These are phyloP conservation scores for Teratosphaeriaceae sp. DNA, from an alignment of 2,329 filamentous ascomycete genomes.

Conservation along the genomic window DNA sequence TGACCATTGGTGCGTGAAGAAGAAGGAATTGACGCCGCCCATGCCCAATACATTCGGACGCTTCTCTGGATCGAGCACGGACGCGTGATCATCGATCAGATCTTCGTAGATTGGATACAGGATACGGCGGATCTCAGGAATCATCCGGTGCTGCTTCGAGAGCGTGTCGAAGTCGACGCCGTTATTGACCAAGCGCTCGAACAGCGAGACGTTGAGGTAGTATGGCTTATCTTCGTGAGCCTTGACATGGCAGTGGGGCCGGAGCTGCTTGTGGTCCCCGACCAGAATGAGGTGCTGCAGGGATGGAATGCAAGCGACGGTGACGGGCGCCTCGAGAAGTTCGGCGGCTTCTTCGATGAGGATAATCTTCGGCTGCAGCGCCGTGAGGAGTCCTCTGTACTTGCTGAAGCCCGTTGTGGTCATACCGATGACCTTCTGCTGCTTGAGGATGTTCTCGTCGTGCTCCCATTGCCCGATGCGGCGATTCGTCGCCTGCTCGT, in stretches of 20 bases:
- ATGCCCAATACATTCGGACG: slow-evolving; percentile 55
- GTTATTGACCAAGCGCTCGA: slow-evolving; percentile 53
- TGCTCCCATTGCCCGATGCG: slow-evolving; percentile 54
- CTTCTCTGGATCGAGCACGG: slow-evolving; percentile 40
- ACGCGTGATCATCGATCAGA: slow-evolving; percentile 51
- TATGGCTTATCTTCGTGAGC: slow-evolving; percentile 51
- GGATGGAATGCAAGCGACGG: slow-evolving; percentile 53
- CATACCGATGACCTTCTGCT: slow-evolving; percentile 55
- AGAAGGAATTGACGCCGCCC: slow-evolving; percentile 53
- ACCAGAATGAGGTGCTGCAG: slow-evolving; percentile 58
- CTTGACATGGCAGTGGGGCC: slow-evolving; percentile 56
- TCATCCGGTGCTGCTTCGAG: slow-evolving; percentile 64
- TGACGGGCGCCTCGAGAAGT: slow-evolving; percentile 56
- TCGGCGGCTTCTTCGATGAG: slow-evolving; percentile 59
- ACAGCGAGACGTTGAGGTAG: slow-evolving; percentile 53
- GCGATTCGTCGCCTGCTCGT: slow-evolving; percentile 44
- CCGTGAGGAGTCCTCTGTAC: slow-evolving; percentile 63
- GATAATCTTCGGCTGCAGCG: slow-evolving; percentile 56
- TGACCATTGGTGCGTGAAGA: slow-evolving; percentile 58
- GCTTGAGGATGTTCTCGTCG: slow-evolving; percentile 55
- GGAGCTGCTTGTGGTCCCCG: slow-evolving; percentile 57
- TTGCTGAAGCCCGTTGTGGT: slow-evolving; percentile 80
- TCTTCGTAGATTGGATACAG: slow-evolving; percentile 56
- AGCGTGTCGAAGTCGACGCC: slow-evolving; percentile 58
- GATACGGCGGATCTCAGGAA: slow-evolving; percentile 58